Evolutionary conservation across 257 asterid species (phyloP), one percentile per base, ranked within the genome.

Genomic region (Paulownia fortunei): DNA sequence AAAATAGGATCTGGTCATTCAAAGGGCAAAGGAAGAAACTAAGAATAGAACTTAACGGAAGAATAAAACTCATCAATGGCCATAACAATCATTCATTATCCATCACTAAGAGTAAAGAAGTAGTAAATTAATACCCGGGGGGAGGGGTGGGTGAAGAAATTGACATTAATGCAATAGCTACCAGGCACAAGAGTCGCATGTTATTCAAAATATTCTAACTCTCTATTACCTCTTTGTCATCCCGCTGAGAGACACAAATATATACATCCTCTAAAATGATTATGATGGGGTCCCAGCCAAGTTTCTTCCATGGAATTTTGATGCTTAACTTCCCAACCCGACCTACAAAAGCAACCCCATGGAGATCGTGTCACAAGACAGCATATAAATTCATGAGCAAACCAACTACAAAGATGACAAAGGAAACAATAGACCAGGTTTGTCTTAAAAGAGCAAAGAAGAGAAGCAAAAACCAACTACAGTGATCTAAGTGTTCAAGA

Each of bases 261-360:
- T 86, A 87, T 55, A 93, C 89, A 71, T 93, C 97, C 87, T 95
- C 99, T 84, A 95, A 86, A 71, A 86, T 86, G 84, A 95, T 90
- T 62, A 91, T 90, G 36, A 95, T 83, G 8, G 99, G 99, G 58
- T 93, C 99, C 99, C 99, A 93, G 32, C 99, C 99, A 55, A 95
- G 97, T 86, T 95, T 95, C 89, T 95, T 95, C 99, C 99, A 95
- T 51, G 99, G 99, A 72, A 95, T 95, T 82, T 84, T 91, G 83
- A 95, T 93, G 84, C 99, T 95, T 56, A 95, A 83, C 86, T 92
- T 95, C 58, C 99, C 99, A 81, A 95, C 92, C 46, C 79, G 89
- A 52, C 99, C 99, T 95, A 83, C 72, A 80, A 84, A 78, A 77
- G 47, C 59, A 67, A 72, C 76, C 27, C 44, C 52, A 64, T 55